Percentiles rank a stretch among this genome's conserved stretches.
Conservation (phyloP, 2,329 filamentous ascomycete genomes). For the Phaeomoniella chlamydospora region DNA sequence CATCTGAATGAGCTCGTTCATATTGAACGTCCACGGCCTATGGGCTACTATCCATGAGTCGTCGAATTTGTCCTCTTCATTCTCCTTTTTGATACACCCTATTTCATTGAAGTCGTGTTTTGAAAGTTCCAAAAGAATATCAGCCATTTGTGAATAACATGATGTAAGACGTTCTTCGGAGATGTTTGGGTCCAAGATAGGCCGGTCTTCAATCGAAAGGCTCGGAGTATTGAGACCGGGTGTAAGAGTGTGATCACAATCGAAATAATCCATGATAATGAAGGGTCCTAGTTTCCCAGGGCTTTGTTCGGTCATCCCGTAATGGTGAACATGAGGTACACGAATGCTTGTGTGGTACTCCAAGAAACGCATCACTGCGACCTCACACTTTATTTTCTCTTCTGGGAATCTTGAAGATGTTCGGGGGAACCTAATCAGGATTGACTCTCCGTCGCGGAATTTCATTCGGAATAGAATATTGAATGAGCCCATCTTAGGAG, state of each 20-base stretch:
- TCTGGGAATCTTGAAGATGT: too few species aligned
- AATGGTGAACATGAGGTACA: slow-evolving; percentile 8
- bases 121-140: slow-evolving; percentile 24
- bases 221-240: slow-evolving; percentile 14
- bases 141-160: slow-evolving; percentile 26
- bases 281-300: slow-evolving; percentile 15
- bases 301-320: slow-evolving; percentile 5
- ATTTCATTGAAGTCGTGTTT: slow-evolving; percentile 20
- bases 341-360: slow-evolving; percentile 8
- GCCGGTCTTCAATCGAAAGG: slow-evolving; percentile 10
- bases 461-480: too few species aligned
- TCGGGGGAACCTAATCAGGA: too few species aligned
- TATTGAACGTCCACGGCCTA: slow-evolving; percentile 26
- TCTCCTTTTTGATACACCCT: slow-evolving; percentile 18
- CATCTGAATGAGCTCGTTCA: slow-evolving; percentile 22
- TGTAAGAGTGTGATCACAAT: slow-evolving; percentile 10
- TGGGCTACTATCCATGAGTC: slow-evolving; percentile 14
- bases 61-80: too few species aligned
- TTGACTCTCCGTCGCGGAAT: too few species aligned
- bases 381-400: slow-evolving; percentile 11
- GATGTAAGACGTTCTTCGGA: slow-evolving; percentile 16
- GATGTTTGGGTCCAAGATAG: slow-evolving; percentile 20
- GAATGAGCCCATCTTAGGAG: too few species aligned
- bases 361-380: slow-evolving; percentile 8
- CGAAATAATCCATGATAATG: slow-evolving; percentile 20